phyloP scores from a whole-genome alignment of 2,329 filamentous ascomycete genomes.

The Gaeumannomyces sp. region DNA sequence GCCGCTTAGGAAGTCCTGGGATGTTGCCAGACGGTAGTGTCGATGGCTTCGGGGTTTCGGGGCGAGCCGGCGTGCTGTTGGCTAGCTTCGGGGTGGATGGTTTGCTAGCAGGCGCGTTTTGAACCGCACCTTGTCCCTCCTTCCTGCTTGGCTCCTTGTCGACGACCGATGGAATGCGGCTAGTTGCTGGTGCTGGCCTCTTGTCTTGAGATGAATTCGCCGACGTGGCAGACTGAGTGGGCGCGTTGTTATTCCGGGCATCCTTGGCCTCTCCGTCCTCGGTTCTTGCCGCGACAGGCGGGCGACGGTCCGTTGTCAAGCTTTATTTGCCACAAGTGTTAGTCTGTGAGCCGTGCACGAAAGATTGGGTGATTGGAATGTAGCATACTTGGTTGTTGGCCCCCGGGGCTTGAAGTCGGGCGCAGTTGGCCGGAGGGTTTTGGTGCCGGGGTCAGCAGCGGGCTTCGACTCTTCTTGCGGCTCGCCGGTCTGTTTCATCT shows the following conservation, averaged over 20 bases:
- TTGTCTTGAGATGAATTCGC: conserved; percentile 20
- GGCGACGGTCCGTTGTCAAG: neutral
- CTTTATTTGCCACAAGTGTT: neutral
- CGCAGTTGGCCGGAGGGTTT: conserved; percentile 49
- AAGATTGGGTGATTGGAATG: neutral
- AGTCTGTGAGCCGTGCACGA: neutral
- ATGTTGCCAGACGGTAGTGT: conserved; percentile 21
- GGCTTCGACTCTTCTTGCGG: conserved; percentile 13
- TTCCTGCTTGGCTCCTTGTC: conserved; percentile 20
- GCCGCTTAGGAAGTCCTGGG: conserved; percentile 24
- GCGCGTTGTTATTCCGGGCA: conserved; percentile 31
- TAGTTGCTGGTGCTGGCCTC: conserved; percentile 13
- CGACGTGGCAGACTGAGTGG: conserved; percentile 11
- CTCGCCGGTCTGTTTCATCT: conserved; percentile 13
- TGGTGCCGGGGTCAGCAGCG: conserved; percentile 18
- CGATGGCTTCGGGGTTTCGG: conserved; percentile 28
- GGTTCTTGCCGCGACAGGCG: conserved; percentile 37
- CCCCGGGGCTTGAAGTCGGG: conserved; percentile 56
- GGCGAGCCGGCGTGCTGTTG: conserved; percentile 17
- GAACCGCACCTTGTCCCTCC: conserved; percentile 10
- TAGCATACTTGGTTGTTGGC: conserved; percentile 4
- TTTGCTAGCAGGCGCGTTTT: conserved; percentile 18
- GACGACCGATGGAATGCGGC: conserved; percentile 13
- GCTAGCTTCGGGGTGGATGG: conserved; percentile 22
- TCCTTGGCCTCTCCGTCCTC: conserved; percentile 73